These are phyloP conservation scores for Sporothrix schenckii DNA, from an alignment of 2,329 filamentous ascomycete species.

Conservation along the genomic window DNA sequence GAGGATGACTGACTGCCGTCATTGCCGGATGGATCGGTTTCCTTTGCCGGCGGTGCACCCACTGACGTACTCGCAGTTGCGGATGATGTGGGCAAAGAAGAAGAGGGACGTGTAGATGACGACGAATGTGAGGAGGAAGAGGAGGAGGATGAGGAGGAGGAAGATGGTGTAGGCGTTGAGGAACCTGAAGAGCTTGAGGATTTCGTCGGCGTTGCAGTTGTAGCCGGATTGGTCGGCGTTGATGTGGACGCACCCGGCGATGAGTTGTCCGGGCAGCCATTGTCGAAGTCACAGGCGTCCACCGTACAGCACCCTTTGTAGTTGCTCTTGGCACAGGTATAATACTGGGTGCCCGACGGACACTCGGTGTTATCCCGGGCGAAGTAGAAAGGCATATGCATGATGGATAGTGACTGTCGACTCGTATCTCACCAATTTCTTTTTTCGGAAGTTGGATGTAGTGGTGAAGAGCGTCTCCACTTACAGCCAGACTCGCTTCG, in stretches of 20 bases:
- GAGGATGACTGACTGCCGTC: slow-evolving; percentile 17
- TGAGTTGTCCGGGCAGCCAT: slow-evolving; percentile 40
- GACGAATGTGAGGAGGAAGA: neutral
- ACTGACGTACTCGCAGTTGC: slow-evolving; percentile 22
- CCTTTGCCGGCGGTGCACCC: slow-evolving; percentile 10
- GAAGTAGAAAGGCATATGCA: slow-evolving; percentile 28
- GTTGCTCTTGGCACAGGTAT: slow-evolving; percentile 44
- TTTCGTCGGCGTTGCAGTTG: too few species aligned
- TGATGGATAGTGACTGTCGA: slow-evolving; percentile 29
- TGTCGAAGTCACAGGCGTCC: slow-evolving; percentile 47
- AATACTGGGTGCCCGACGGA: slow-evolving; percentile 42
- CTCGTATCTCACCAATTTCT: neutral
- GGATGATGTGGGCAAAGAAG: neutral
- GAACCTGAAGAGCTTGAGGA: neutral
- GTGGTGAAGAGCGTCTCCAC: neutral
- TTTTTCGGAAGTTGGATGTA: neutral
- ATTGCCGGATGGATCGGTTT: neutral
- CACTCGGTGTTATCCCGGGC: slow-evolving; percentile 38
- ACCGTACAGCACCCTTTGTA: slow-evolving; percentile 53
- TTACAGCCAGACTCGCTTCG: neutral
- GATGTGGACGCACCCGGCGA: neutral
- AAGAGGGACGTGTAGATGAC: neutral
- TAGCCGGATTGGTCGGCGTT: neutral
- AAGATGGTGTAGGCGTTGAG: neutral
- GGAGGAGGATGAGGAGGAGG: slow-evolving; percentile 37